Base-by-base conservation (phyloP, 305 asterid genomes). In the Coffea humblotiana region DNA sequence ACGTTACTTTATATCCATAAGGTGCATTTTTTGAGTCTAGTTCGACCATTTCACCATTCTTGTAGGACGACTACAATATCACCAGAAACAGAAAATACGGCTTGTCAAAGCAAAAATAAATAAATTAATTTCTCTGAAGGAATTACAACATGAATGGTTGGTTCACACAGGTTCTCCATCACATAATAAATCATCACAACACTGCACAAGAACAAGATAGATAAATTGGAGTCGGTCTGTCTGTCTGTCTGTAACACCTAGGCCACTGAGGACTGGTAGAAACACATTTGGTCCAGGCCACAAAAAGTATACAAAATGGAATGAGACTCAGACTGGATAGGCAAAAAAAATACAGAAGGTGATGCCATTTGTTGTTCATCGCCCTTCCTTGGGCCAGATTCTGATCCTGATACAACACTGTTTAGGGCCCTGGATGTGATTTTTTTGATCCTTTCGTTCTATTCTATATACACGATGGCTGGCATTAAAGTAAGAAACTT, bases 391-490 rank as follows among this genome's bases (percentile, higher is more conserved):
- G 23, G n/a, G 54, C n/a, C 74, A 12, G 65, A 60, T 27, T 25
- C 16, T 6, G 35, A 18, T 35, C 64, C 68, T 67, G 47, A 47
- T 40, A 67, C 71, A 54, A 45, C 60, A 27, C 51, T 27, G 45
- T 40, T 68, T 32, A 25, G n/a, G 37, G 68, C 72, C 74, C 75
- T 72, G 75, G 37, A 18, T 65, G 43, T 19, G 32, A 66, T 32
- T 23, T 32, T 67, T 27, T 25, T 27, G 48, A 27, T 6, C 72
- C 56, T 29, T 63, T 66, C 54, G 25, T 65, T 77, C 52, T 69
- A 47, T 12, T 25, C 65, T 81, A 69, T 81, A 63, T 84, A 81
- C 84, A 84, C 49, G 43, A 27, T 40, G 66, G 49, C 47, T 15
- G 68, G 74, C 61, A 1, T n/a, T 16, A 67, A 32, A 19, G 37